These are phyloP conservation scores for Coniosporium apollinis DNA, from an alignment of 495 filamentous ascomycete genomes.

Conservation along the genomic window DNA sequence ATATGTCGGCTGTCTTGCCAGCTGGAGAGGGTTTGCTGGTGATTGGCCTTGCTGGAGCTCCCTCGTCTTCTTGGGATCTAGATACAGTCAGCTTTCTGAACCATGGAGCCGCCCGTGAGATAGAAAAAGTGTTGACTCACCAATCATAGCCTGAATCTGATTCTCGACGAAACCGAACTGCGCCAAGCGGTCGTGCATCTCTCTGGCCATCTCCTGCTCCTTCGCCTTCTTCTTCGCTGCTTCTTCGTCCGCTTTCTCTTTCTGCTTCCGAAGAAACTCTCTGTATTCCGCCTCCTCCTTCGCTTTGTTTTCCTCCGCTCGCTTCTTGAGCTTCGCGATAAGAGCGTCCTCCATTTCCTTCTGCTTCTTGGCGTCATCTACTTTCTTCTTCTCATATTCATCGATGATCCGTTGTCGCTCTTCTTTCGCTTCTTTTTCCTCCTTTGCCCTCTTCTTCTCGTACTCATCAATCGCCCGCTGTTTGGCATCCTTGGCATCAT, in stretches of 20 bases:
- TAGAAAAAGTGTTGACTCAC: too few relatives aligned
- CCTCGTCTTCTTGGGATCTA: constrained; percentile 16
- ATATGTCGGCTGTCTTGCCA: constrained; percentile 14
- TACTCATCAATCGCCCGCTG: constrained; percentile 12
- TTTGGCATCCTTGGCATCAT: constrained; percentile 9
- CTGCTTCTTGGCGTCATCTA: constrained; percentile 11
- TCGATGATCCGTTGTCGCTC: constrained; percentile 12
- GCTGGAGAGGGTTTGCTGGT: constrained; percentile 8
- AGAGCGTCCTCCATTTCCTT: constrained; percentile 15
- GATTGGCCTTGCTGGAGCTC: constrained; percentile 10
- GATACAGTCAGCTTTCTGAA: too few relatives aligned
- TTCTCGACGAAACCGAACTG: constrained; percentile 22
- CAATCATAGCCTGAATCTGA: constrained; percentile 23
- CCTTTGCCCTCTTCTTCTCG: constrained; percentile 12
- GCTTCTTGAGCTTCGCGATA: constrained; percentile 13
- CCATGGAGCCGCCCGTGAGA: too few relatives aligned
- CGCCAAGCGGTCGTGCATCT: constrained; percentile 14
- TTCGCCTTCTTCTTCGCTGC: constrained; percentile 23
- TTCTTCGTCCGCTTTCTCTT: constrained; percentile 20
- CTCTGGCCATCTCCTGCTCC: constrained; percentile 29
- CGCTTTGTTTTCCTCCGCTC: constrained; percentile 17
- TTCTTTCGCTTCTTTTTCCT: constrained; percentile 11
- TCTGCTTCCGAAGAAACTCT: constrained; percentile 16
- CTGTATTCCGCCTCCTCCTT: constrained; percentile 19
- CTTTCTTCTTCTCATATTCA: constrained; percentile 20